These are phyloP conservation scores for Galeopsis tetrahit DNA, from an alignment of 257 asterid genomes.

Conservation along the genomic window DNA sequence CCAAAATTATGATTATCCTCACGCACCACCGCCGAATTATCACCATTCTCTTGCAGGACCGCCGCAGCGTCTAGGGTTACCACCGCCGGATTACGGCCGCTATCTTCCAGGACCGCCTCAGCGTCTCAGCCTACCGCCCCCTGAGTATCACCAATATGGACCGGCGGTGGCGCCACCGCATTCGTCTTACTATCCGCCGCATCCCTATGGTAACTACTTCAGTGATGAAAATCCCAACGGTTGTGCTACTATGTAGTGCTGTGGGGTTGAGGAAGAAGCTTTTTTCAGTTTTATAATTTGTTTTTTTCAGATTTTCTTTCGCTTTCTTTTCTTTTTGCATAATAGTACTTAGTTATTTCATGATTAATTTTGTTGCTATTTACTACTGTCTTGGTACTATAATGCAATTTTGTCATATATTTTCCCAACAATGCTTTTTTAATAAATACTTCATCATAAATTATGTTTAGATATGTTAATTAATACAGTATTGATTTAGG, in stretches of 20 bases:
- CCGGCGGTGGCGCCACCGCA: slow-evolving; percentile 25
- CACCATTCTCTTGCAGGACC: slow-evolving; percentile 20
- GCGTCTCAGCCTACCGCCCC: slow-evolving; percentile 24
- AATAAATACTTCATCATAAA: too few relatives aligned
- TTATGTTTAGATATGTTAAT: too few relatives aligned
- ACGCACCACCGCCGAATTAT: slow-evolving; percentile 31
- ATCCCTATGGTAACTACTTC: slow-evolving; percentile 33
- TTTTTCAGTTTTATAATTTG: too few relatives aligned
- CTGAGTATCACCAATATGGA: slow-evolving; percentile 18
- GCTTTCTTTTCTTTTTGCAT: too few relatives aligned
- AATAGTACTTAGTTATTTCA: too few relatives aligned
- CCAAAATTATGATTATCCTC: not conserved
- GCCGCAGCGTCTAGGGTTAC: slow-evolving; percentile 22
- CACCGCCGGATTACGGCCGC: slow-evolving; percentile 33
- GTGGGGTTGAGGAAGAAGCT: not conserved
- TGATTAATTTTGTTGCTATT: too few relatives aligned
- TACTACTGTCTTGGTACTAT: too few relatives aligned
- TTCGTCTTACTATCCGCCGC: slow-evolving; percentile 21
- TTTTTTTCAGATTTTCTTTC: too few relatives aligned
- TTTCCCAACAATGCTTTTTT: too few relatives aligned
- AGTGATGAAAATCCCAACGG: slow-evolving; percentile 48
- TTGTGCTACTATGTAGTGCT: slow-evolving; percentile 46
- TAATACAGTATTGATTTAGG: too few relatives aligned
- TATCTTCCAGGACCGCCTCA: slow-evolving; percentile 29
- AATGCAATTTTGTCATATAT: too few relatives aligned